Base-by-base conservation (phyloP, 148 eudicot genomes). In the Beta vulgaris region DNA sequence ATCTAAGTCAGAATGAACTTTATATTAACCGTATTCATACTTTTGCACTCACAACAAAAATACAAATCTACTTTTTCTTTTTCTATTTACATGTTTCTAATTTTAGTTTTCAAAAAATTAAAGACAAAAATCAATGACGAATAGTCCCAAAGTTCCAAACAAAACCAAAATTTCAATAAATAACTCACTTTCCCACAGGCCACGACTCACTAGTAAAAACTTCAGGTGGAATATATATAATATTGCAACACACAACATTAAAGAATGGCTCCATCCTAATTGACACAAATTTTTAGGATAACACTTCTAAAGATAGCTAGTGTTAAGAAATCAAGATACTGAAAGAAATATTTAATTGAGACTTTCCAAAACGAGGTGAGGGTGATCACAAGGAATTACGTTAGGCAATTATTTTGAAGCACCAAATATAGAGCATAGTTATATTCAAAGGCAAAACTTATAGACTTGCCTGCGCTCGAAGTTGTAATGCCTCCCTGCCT, bases 401-500 rank as follows among this genome's bases (percentile, higher is more conserved):
- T n/a, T n/a, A n/a, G n/a, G 18, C 4, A 49, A 14, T 14, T 14
- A 49, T 49, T 53, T 53, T 53, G 23, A 62, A 32, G 42, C 34
- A 62, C 42, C 4, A 23, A 46, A 77, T 7, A 34, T 23, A 73
- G 32, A 51, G 29, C 2, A 53, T 15, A 71, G 6, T 42, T 19
- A 59, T 36, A 9, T 28, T n/a, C 37, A 36, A 73, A 19, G 12
- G 34, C 26, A 49, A 16, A 26, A 49, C 40, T 26, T 42, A 39
- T 26, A 23, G 72, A 76, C 88, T 78, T 86, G 82, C 97, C 87
- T 94, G 92, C 34, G 93, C 96, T 73, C 97, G 83, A 34, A 94
- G 92, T 75, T 84, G 84, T 76, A 94, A 58, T 75, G 98, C 92
- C 49, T 89, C 93, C 80, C 98, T 88, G 54, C 93, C 88, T 51